Percentiles rank a stretch among this genome's conserved stretches.
Evolutionary conservation across 331 rosid genomes (phyloP).

Genomic region (Quercus tomentella): DNA sequence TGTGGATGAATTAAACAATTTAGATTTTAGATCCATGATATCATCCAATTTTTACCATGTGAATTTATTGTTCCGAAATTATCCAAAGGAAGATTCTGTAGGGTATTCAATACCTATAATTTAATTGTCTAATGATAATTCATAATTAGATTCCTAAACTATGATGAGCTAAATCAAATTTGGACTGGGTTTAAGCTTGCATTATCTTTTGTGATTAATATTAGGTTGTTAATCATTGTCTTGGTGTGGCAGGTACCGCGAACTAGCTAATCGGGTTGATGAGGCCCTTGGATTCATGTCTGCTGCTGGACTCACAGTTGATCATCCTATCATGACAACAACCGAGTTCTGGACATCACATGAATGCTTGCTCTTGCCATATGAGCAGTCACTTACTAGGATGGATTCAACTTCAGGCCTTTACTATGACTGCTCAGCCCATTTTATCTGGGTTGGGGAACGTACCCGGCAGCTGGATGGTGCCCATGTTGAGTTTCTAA

Average conservation of each 20-base stretch:
- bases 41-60: background rate
- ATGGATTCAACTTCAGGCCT: slow-evolving; percentile 95
- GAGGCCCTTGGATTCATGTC: slow-evolving; percentile 99
- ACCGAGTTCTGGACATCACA: slow-evolving; percentile 99
- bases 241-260: slow-evolving; percentile 74
- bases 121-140: background rate
- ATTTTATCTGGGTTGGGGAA: slow-evolving; percentile 95
- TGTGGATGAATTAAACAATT: background rate
- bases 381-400: slow-evolving; percentile 93
- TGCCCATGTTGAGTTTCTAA: slow-evolving; percentile 90
- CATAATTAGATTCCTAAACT: background rate
- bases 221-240: slow-evolving; percentile 1
- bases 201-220: background rate
- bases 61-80: background rate
- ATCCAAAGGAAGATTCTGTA: background rate
- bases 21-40: background rate
- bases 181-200: background rate
- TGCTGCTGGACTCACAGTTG: slow-evolving; percentile 94
- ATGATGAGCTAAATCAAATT: background rate
- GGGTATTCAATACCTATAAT: background rate
- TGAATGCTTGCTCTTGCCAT: slow-evolving; percentile 90
- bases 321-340: slow-evolving; percentile 92
- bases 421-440: slow-evolving; percentile 95
- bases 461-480: slow-evolving; percentile 96
- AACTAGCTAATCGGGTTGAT: slow-evolving; percentile 88